Conservation (phyloP, 2,329 filamentous ascomycete species). For the Monosporascus sp. region DNA sequence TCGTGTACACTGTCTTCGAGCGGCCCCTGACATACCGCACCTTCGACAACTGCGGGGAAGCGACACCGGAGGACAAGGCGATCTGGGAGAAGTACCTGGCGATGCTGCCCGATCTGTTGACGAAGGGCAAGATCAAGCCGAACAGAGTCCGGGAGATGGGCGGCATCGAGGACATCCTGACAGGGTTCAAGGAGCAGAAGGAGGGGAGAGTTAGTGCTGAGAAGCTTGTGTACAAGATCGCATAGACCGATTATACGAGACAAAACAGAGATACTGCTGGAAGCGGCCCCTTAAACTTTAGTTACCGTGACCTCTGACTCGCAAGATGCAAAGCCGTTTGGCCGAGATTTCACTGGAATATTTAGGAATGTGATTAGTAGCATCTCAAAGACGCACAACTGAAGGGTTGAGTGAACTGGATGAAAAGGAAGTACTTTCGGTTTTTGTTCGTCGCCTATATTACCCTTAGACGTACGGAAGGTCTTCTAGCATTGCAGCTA, state of each 20-base stretch:
- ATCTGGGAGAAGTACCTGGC: conserved; percentile 27
- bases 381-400: neutral
- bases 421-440: neutral
- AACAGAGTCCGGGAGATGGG: conserved; percentile 23
- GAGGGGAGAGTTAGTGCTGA: conserved; percentile 25
- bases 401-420: neutral
- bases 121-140: conserved; percentile 23
- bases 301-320: neutral
- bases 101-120: conserved; percentile 20
- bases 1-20: conserved; percentile 27
- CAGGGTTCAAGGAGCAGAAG: conserved; percentile 22
- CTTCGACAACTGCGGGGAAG: conserved; percentile 22
- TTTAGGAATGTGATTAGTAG: neutral
- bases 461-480: too few species aligned
- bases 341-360: neutral
- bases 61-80: conserved; percentile 23
- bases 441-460: neutral
- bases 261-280: too few species aligned
- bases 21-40: conserved; percentile 14
- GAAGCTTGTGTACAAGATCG: conserved; percentile 28
- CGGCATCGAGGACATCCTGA: conserved; percentile 20
- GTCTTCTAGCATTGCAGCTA: too few species aligned
- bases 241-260: neutral
- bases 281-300: too few species aligned
- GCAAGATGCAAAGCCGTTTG: neutral